Conservation (phyloP, 192 early-diverging fungal genomes). For the Entomortierella beljakovae region DNA sequence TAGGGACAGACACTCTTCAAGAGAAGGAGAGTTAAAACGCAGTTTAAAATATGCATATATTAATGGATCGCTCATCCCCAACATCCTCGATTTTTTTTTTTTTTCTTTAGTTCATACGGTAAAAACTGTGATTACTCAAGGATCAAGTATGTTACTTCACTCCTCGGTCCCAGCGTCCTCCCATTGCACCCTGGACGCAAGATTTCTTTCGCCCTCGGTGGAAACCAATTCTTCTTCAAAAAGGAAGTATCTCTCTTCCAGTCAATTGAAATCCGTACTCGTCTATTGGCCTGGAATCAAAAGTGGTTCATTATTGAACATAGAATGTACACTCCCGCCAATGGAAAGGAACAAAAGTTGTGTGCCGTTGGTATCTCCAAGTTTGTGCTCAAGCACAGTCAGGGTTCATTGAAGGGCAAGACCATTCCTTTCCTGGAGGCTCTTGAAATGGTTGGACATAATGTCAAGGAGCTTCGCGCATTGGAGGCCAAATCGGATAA, state of each 20-base stretch:
- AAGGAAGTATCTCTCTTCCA: constrained; percentile 61
- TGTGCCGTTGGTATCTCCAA: constrained; percentile 53
- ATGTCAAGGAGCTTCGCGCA: constrained; percentile 27
- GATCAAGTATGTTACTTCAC: constrained; percentile 53
- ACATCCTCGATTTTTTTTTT: background rate
- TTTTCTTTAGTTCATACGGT: constrained; percentile 31
- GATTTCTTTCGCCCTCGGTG: constrained; percentile 50
- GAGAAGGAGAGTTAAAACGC: too few relatives aligned
- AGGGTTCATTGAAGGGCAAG: constrained; percentile 50
- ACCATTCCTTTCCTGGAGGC: constrained; percentile 54
- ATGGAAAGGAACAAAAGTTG: constrained; percentile 5
- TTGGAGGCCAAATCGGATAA: constrained; percentile 32
- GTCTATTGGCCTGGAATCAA: constrained; percentile 59
- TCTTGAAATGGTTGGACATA: constrained; percentile 50
- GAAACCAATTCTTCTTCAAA: constrained; percentile 59
- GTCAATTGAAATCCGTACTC: constrained; percentile 57
- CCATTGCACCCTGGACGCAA: constrained; percentile 41
- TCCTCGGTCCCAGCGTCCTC: constrained; percentile 42
- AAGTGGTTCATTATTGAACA: constrained; percentile 65
- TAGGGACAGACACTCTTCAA: too few relatives aligned
- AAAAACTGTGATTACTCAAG: constrained; percentile 51
- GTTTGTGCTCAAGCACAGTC: constrained; percentile 45
- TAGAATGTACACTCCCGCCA: constrained; percentile 43
- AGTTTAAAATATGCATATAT: too few relatives aligned
- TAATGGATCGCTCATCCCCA: background rate